Base-by-base conservation (phyloP, 208 protist genomes). In the Trypanosoma cruzi region DNA sequence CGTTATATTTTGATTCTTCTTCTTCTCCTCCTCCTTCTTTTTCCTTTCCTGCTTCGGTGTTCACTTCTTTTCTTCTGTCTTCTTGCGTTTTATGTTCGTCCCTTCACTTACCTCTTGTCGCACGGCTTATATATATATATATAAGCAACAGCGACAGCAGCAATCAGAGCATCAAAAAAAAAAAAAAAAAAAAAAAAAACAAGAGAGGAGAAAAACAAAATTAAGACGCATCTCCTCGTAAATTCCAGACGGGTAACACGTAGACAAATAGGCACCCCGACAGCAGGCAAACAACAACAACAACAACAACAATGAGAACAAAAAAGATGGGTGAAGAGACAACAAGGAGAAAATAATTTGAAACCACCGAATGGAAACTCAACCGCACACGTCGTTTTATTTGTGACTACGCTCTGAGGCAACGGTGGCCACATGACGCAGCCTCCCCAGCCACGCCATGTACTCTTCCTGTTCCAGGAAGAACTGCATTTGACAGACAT, bases 391-490 rank as follows among this genome's bases (percentile, higher is more conserved):
- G 16, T 62, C 18, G 29, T 14, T 18, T 46, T 20, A 53, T 29
- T 60, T 32, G 16, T 46, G 58, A 4, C 18, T 49, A 58, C 29
- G 24, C 29, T 49, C 20, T 56, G 69, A n/a, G 4, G 72, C 58
- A 67, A 46, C n/a, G 22, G 40, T 16, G 20, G 84, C 78, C 1
- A 90, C 37, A 46, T 88, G 75, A 10, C 73, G 75, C 59, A 87
- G 64, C 32, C 76, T 79, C 29, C 81, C 88, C 22, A 96, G 68
- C 88, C 90, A 96, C 4, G 72, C 75, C 66, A 90, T 80, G 73
- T 96, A 96, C 73, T 89, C 90, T 66, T 93, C 85, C 65, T 96
- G 90, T 72, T 96, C 90, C 52, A 92, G 58, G 26, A 87, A 89
- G 50, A 85, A 96, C 64, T 89, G 80, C 81, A 92, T 84, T 63